Evolutionary conservation across 2,329 filamentous ascomycete genomes (phyloP), one percentile per base, ranked within the genome.

Genomic region (Aspergillus hiratsukae): DNA sequence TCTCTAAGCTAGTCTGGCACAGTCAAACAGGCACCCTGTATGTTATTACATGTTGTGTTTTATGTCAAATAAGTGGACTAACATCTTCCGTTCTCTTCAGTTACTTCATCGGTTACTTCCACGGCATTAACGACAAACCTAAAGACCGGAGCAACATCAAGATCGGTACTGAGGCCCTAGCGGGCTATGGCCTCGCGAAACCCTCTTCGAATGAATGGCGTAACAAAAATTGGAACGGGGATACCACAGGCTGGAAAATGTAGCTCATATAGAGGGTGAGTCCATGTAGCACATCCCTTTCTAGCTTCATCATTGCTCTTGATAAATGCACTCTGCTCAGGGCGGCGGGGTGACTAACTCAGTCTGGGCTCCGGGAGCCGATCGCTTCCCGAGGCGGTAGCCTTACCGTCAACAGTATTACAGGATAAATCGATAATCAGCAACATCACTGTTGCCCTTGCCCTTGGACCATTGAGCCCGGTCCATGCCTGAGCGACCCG

Each of bases 201-300:
- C 51, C 51, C 19, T 54, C 51, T 54, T 57, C 52, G 27, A n/a
- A 54, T 54, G 46, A 49, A 54, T 57, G 51, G 55, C 52, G 27
- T 46, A 54, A 54, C 19, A 25, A 51, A 40, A 37, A 51, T 48
- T 57, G 55, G 48, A 40, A 57, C 27, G 51, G 46, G 27, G 23
- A 54, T 54, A 54, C 48, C 51, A 51, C 55, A 51, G 55, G 51
- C 40, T 57, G 55, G 55, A 54, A 54, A 51, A 51, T 46, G 55
- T 57, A 57, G 51, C 51, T 52, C 29, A 14, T 14, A 31, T 14
- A 31, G 29, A 5, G 4, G 29, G 29, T 2, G 29, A 31, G 29
- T 31, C 29, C 29, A 31, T 31, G 10, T 31, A 31, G 29, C 29
- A 31, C 11, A 31, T 31, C 29, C 29, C 29, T 31, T 31, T 31